Evolutionary conservation across 257 asterid species (phyloP).

Genomic region (Primulina huaijiensis): DNA sequence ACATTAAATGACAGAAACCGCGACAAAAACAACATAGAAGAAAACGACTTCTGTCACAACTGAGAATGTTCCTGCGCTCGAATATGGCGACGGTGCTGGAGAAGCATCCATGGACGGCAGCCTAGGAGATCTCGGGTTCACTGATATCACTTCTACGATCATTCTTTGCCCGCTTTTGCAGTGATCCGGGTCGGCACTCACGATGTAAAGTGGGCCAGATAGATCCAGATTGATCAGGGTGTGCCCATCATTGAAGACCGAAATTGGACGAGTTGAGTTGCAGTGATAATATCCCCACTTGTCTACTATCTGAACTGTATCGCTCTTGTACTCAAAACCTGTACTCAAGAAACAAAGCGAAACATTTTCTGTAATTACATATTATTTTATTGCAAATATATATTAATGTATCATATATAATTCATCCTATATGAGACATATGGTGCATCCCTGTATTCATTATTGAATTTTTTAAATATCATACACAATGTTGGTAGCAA

Average conservation of each 20-base stretch:
- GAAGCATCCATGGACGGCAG: constrained; percentile 14
- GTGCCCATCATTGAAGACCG: constrained; percentile 51
- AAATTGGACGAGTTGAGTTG: constrained; percentile 46
- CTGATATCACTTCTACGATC: constrained; percentile 44
- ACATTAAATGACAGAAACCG: not conserved
- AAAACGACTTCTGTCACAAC: constrained; percentile 1
- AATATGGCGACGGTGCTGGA: constrained; percentile 34
- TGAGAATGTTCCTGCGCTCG: constrained; percentile 20
- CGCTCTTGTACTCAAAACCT: constrained; percentile 75
- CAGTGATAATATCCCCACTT: constrained; percentile 81
- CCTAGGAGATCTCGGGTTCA: constrained; percentile 28
- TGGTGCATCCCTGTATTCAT: too few relatives aligned
- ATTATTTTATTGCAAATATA: not conserved
- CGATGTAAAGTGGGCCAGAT: constrained; percentile 49
- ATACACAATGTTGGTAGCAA: too few relatives aligned
- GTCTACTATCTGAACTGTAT: constrained; percentile 57
- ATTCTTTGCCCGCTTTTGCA: constrained; percentile 59
- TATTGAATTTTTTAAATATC: too few relatives aligned
- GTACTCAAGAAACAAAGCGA: not conserved
- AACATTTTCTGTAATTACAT: not conserved
- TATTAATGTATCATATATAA: too few relatives aligned
- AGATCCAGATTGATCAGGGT: constrained; percentile 43
- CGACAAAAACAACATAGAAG: constrained; percentile 8
- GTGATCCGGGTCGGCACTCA: constrained; percentile 52
- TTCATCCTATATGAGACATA: too few relatives aligned